Conservation (phyloP, 768 basidiomycete genomes). For the Calocybe cyanea region DNA sequence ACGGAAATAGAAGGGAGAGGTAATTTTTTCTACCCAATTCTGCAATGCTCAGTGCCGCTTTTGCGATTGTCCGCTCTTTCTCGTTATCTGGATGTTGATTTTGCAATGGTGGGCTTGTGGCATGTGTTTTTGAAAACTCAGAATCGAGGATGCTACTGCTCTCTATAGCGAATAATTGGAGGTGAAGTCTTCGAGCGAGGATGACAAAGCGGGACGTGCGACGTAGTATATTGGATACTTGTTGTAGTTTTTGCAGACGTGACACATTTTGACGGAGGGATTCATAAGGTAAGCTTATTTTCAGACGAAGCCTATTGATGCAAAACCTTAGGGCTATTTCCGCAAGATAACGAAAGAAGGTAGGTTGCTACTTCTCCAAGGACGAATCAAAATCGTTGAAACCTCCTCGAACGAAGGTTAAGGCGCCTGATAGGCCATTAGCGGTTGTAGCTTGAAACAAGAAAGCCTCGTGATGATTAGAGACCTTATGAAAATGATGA, state of each 20-base stretch:
- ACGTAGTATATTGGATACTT: constrained; percentile 81
- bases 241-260: constrained; percentile 74
- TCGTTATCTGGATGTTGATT: constrained; percentile 60
- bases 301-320: constrained; percentile 63
- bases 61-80: constrained; percentile 83
- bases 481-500: constrained; percentile 48
- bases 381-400: constrained; percentile 72
- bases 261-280: constrained; percentile 67
- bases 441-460: constrained; percentile 80
- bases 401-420: constrained; percentile 63
- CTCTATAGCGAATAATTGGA: constrained; percentile 78
- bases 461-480: constrained; percentile 76
- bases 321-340: constrained; percentile 10
- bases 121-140: constrained; percentile 8
- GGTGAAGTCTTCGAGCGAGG: constrained; percentile 76
- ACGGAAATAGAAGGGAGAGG: background rate
- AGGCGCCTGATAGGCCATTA: constrained; percentile 63
- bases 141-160: constrained; percentile 19
- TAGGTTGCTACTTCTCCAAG: constrained; percentile 62
- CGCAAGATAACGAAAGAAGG: constrained; percentile 13
- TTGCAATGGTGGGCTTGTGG: constrained; percentile 18
- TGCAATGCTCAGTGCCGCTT: constrained; percentile 91
- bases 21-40: constrained; percentile 69
- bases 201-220: constrained; percentile 82
- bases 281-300: constrained; percentile 83